Evolutionary conservation across 306 rosid genomes (phyloP).

Genomic region (Casuarina cunninghamiana): DNA sequence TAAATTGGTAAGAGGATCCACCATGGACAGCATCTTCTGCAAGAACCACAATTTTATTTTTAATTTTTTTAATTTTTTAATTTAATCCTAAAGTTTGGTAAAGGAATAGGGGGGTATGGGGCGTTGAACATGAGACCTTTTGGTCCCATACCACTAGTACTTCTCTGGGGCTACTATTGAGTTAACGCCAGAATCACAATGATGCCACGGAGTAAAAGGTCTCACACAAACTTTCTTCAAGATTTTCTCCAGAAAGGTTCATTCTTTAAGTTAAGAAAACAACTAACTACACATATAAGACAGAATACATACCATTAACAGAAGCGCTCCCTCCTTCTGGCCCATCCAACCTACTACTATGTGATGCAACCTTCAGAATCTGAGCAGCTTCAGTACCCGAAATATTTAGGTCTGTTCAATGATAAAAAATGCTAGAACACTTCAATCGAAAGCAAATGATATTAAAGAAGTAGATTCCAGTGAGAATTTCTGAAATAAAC

Average conservation of each 20-base stretch:
- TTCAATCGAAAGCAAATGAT: not conserved
- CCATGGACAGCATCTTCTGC: not conserved
- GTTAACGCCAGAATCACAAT: not conserved
- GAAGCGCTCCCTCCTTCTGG: slow-evolving; percentile 36
- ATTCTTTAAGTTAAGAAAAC: slow-evolving; percentile 4
- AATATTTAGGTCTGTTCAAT: slow-evolving; percentile 57
- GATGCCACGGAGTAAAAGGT: not conserved
- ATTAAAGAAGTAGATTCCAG: not conserved
- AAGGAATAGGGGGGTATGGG: too few relatives aligned
- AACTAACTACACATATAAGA: slow-evolving; percentile 9
- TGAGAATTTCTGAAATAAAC: not conserved
- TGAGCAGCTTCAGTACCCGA: slow-evolving; percentile 65
- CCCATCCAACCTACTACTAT: slow-evolving; percentile 43
- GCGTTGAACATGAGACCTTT: too few relatives aligned
- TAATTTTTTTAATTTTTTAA: too few relatives aligned
- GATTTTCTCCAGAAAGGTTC: not conserved
- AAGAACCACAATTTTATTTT: not conserved
- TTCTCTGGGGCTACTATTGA: too few relatives aligned
- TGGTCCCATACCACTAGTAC: too few relatives aligned
- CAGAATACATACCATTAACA: slow-evolving; percentile 53
- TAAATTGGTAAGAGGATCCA: not conserved
- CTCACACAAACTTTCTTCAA: not conserved
- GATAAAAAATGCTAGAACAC: slow-evolving; percentile 15
- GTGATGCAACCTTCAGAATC: slow-evolving; percentile 61
- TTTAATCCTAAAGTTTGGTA: too few relatives aligned